Conservation (phyloP, 2,329 filamentous ascomycete species). For the Cytospora piceae region DNA sequence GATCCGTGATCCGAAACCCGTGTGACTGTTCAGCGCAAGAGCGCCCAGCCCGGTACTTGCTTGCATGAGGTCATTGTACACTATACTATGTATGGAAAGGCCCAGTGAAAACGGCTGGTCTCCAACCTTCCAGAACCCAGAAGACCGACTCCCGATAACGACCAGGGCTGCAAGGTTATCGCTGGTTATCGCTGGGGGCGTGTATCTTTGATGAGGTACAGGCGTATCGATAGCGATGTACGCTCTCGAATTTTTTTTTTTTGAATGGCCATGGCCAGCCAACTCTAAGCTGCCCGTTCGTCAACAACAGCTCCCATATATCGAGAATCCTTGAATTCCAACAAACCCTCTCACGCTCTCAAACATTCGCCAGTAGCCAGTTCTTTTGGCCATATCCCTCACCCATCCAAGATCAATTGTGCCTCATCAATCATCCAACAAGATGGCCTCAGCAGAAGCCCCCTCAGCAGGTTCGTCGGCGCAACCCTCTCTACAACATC, state of each 20-base stretch:
- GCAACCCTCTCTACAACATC: not conserved
- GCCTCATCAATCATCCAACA: not conserved
- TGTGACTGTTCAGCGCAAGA: not conserved
- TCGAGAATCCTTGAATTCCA: not conserved
- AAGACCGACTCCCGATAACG: not conserved
- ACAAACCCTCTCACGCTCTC: not conserved
- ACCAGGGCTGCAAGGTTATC: not conserved
- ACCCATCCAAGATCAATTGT: not conserved
- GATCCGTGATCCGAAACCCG: not conserved
- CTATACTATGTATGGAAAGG: not conserved
- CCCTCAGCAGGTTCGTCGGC: constrained; percentile 21
- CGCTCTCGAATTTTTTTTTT: not conserved
- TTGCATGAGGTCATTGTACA: not conserved
- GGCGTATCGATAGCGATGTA: not conserved
- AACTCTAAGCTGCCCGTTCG: not conserved
- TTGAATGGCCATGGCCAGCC: not conserved
- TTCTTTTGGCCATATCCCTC: not conserved
- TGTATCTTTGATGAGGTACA: not conserved
- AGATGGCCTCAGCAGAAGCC: constrained; percentile 24
- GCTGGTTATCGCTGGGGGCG: not conserved
- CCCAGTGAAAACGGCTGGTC: not conserved
- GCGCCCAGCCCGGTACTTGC: too few relatives aligned
- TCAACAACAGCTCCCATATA: not conserved
- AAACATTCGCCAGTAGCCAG: not conserved
- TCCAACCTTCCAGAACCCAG: not conserved